Conservation (phyloP, 495 filamentous ascomycete species). For the Neurospora sublineolata region DNA sequence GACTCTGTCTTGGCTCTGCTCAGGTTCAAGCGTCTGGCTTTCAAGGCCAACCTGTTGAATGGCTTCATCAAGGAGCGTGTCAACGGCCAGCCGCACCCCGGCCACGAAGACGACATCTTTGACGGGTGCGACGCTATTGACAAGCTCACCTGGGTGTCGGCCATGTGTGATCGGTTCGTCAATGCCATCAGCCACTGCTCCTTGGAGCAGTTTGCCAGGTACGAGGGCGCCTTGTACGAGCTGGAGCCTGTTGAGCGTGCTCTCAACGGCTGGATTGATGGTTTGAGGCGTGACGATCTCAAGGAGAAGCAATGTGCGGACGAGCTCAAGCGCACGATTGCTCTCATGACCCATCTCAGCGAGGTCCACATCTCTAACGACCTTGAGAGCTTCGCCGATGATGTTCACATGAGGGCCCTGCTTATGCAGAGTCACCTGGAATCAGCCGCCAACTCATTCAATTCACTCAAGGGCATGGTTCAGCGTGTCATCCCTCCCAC, state of each 20-base stretch:
- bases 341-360: slow-evolving; percentile 72
- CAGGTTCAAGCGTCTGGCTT: slow-evolving; percentile 75
- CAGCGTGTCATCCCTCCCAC: slow-evolving; percentile 45
- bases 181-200: slow-evolving; percentile 64
- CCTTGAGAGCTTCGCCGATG: slow-evolving; percentile 67
- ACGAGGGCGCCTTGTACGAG: slow-evolving; percentile 71
- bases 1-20: slow-evolving; percentile 79
- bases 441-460: slow-evolving; percentile 56
- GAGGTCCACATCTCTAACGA: slow-evolving; percentile 65
- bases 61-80: slow-evolving; percentile 69
- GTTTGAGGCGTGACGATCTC: slow-evolving; percentile 71
- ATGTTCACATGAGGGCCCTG: slow-evolving; percentile 59
- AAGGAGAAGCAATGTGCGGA: slow-evolving; percentile 67
- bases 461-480: slow-evolving; percentile 50
- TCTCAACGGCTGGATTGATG: slow-evolving; percentile 80
- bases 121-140: slow-evolving; percentile 69
- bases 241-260: slow-evolving; percentile 87
- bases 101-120: slow-evolving; percentile 62
- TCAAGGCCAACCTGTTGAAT: slow-evolving; percentile 74
- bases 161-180: slow-evolving; percentile 75
- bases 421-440: slow-evolving; percentile 76
- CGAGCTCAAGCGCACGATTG: slow-evolving; percentile 73
- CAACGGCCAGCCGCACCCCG: slow-evolving; percentile 38
- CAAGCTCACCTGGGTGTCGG: slow-evolving; percentile 72
- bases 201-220: slow-evolving; percentile 61